Percentiles rank a stretch among this genome's conserved stretches.
phyloP scores from a whole-genome alignment of 2,329 filamentous ascomycete genomes.

The Phialemonium atrogriseum region DNA sequence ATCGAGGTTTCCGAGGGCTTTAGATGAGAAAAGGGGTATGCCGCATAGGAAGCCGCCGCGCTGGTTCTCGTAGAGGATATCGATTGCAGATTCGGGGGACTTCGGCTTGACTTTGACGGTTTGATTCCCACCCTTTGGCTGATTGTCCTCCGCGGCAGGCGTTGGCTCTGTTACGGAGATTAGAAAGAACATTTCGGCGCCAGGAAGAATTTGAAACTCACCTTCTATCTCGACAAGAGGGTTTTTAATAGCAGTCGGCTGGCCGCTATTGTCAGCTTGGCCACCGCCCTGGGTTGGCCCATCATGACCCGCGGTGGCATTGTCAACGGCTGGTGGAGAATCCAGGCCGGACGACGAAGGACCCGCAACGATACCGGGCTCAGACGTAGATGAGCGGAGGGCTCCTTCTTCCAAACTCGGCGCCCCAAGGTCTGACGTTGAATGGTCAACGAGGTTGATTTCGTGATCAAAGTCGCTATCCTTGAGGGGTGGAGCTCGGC shows the following conservation, averaged over 20 bases:
- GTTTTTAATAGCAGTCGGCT: background rate
- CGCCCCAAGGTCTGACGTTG: slow-evolving; percentile 8
- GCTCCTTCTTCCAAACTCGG: slow-evolving; percentile 2
- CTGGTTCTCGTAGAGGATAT: slow-evolving; percentile 94
- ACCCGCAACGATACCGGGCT: background rate
- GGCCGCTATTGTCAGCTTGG: background rate
- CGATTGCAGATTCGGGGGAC: slow-evolving; percentile 52
- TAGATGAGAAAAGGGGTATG: slow-evolving; percentile 78
- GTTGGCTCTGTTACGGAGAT: slow-evolving; percentile 10
- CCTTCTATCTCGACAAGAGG: slow-evolving; percentile 12
- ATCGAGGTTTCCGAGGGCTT: slow-evolving; percentile 78
- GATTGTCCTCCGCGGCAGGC: slow-evolving; percentile 2
- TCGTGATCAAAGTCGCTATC: slow-evolving; percentile 62
- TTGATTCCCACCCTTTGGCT: background rate
- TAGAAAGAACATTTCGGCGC: background rate
- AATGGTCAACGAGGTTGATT: slow-evolving; percentile 58
- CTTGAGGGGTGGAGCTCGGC: slow-evolving; percentile 45
- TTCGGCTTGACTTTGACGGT: slow-evolving; percentile 24
- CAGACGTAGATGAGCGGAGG: slow-evolving; percentile 13
- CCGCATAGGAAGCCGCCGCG: slow-evolving; percentile 85
- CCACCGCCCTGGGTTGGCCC: background rate
- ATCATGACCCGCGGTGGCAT: background rate
- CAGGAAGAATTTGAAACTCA: slow-evolving; percentile 5
- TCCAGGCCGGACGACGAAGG: background rate
- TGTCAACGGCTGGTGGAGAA: background rate